Evolutionary conservation across 2,329 filamentous ascomycete species (phyloP), one percentile per base, ranked within the genome.

Genomic region (Penicillium sclerotiorum): DNA sequence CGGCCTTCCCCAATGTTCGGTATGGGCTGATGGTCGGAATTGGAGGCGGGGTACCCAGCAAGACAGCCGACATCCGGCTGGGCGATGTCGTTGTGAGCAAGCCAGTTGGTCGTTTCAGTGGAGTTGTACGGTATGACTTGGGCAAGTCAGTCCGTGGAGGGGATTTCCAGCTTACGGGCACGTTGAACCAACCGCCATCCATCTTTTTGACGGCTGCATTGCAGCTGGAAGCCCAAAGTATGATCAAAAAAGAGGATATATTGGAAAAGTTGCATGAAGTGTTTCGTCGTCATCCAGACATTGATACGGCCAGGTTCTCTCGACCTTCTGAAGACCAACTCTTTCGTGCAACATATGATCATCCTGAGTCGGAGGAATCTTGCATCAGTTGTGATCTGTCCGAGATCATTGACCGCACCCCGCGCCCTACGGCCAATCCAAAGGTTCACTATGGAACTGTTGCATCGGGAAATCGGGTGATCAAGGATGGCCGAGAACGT

Each of bases 81-180:
- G 62, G 62, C 8, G 63, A 64, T 50, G 42, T 65, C 3, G 62
- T 59, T n/a, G 50, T 65, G 5, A 57, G 61, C 30, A 48, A 38
- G 6, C 49, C 56, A 1, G 27, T 21, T 25, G 37, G 39, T 5
- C 30, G 4, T 18, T 36, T 50, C 4, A 30, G 41, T 8, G 50
- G 48, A 12, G 40, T 52, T 2, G 3, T 53, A 11, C 32, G 50
- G 18, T 52, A 55, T 35, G 53, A 56, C 13, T 22, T 48, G 15
- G 50, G 53, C 3, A 53, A 50, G 17, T 9, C 27, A 2, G 12
- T 43, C 17, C 8, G 8, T 7, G 12, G 3, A 9, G 38, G 22
- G 1, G 5, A 28, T 11, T 42, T 48, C 28, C 15, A 37, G 4
- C 23, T 12, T 13, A 39, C 23, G 1, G 12, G 22, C 7, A 7